Base-by-base conservation (phyloP, 768 basidiomycete genomes). In the Boletus edulis region DNA sequence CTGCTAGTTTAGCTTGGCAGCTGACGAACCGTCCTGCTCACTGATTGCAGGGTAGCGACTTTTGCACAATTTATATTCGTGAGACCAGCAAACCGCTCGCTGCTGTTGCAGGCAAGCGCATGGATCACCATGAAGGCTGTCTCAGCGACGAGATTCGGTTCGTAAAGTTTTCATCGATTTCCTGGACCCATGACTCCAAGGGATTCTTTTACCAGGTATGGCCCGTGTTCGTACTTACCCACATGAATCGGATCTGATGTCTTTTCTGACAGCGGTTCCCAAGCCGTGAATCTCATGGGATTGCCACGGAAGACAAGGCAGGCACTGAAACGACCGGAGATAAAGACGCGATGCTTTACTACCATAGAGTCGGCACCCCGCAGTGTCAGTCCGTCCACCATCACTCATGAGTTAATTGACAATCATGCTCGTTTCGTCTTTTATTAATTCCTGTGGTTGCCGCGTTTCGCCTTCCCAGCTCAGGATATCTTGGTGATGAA, bases 201-300 rank as follows among this genome's bases (percentile, higher is more conserved):
- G 91, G 91, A 2, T 91, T 93, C 71, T 90, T 93, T 72, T 94
- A 94, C 67, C 90, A 91, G 76, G 77, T 77, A 47, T 20, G 27
- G 29, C 32, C 22, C 18, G 12, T 13, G 7, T 13, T 29, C 27
- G 27, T 29, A 29, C 32, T 45, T 32, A 40, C 42, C 12, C 37
- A 27, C 54, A 40, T 34, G 31, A 44, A 14, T 35, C 27, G 32
- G 40, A 52, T 52, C 46, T 62, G 32, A 46, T 46, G 24, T 37
- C 35, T 27, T 49, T 35, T 52, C 32, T 43, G 51, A 29, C 54
- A 81, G 75, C 81, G 89, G 15, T 89, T 80, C 64, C 86, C 87
- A 4, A 77, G 71, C 22, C 79, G 73, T 49, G 71, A 63, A 58
- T 76, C 70, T 42, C 78, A 83, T 59, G 79, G 78, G 8, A 58